Conservation (phyloP, 106 monocot genomes). For the Iris macrosiphon region DNA sequence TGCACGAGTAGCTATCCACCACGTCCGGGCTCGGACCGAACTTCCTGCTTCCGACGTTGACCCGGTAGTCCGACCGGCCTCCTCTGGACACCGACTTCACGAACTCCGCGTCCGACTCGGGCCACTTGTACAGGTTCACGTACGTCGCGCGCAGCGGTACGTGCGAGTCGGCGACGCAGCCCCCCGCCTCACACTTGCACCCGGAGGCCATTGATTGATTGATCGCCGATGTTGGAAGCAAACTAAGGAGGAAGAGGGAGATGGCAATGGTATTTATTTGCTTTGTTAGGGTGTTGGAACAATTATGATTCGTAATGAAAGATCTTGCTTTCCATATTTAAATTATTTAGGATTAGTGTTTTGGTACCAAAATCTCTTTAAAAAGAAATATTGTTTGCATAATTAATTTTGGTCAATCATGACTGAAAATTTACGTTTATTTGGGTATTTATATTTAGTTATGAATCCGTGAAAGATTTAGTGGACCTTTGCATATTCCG, state of each 20-base stretch:
- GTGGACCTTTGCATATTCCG: no score
- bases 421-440: no score
- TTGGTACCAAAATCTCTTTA: no score
- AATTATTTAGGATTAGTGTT: no score
- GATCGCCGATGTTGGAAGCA: background rate
- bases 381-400: no score
- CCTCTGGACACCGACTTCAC: conserved; percentile 15
- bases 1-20: conserved; percentile 48
- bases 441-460: no score
- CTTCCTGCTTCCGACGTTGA: background rate
- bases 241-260: background rate
- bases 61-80: background rate
- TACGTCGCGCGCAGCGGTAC: conserved; percentile 20
- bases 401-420: no score
- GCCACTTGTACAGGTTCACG: conserved; percentile 30
- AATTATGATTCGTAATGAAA: no score
- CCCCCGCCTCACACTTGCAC: conserved; percentile 2
- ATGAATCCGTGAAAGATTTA: no score
- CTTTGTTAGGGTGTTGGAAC: no score
- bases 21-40: conserved; percentile 6
- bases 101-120: conserved; percentile 56
- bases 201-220: background rate
- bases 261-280: background rate
- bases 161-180: conserved; percentile 7
- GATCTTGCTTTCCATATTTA: no score